A percentile compares a stretch with the other conserved stretches of the same genome.
Evolutionary conservation across 164 flowering plant species (phyloP).

Genomic region (Santalum album): DNA sequence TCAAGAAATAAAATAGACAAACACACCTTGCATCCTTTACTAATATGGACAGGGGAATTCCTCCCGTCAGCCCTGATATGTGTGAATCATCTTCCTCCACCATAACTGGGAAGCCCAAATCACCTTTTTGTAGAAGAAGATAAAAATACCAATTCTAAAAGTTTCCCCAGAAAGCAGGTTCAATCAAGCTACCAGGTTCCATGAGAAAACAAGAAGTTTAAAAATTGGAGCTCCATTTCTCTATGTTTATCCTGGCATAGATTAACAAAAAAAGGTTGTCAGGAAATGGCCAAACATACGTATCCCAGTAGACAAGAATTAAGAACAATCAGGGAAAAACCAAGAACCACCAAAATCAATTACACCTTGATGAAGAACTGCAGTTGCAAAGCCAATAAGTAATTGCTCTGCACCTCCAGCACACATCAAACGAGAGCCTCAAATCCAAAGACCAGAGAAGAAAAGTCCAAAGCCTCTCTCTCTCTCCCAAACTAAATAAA

Average conservation of each 20-base stretch:
- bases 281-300: not conserved
- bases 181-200: not conserved
- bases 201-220: not conserved
- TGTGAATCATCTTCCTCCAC: constrained; percentile 17
- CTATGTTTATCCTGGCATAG: too few species aligned
- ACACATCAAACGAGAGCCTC: too few species aligned
- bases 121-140: not conserved
- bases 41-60: constrained; percentile 24
- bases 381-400: too few species aligned
- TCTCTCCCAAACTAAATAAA: too few species aligned
- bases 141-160: not conserved
- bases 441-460: too few species aligned
- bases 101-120: constrained; percentile 9
- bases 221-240: too few species aligned
- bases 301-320: not conserved
- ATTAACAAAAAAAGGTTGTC: not conserved
- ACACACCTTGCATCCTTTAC: constrained; percentile 39
- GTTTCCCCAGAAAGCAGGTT: not conserved
- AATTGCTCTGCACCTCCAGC: too few species aligned
- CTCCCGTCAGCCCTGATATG: constrained; percentile 9
- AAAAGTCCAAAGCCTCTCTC: too few species aligned
- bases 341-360: not conserved
- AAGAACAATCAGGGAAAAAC: not conserved
- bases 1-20: too few species aligned
- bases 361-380: too few species aligned